phyloP scores from a whole-genome alignment of 257 asterid species.

The Hygrophila difformis region DNA sequence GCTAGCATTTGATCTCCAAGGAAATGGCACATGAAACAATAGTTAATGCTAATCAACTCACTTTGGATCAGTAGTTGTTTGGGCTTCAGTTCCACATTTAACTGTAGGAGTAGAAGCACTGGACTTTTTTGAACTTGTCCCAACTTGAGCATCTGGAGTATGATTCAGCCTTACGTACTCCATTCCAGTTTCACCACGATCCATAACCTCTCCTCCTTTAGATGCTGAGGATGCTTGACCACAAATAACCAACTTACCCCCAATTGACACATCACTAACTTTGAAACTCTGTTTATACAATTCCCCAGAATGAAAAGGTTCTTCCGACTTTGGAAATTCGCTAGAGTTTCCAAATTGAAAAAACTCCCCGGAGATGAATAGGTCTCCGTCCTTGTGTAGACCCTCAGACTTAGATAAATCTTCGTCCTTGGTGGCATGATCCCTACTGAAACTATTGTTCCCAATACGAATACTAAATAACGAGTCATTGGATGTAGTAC shows the following conservation, averaged over 20 bases:
- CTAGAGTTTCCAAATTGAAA: background rate
- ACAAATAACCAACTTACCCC: slow-evolving; percentile 13
- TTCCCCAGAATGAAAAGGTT: slow-evolving; percentile 12
- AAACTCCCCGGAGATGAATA: slow-evolving; percentile 12
- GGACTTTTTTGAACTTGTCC: slow-evolving; percentile 9
- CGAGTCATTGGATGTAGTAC: slow-evolving; percentile 35
- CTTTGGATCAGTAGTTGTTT: background rate
- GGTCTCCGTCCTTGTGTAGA: slow-evolving; percentile 13
- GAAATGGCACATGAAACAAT: background rate
- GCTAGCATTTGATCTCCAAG: background rate
- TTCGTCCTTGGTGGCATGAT: slow-evolving; percentile 10
- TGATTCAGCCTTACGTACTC: slow-evolving; percentile 10
- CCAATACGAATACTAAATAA: slow-evolving; percentile 35
- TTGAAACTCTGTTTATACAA: slow-evolving; percentile 9
- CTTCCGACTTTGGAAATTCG: slow-evolving; percentile 3
- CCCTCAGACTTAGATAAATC: slow-evolving; percentile 26
- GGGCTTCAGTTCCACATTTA: slow-evolving; percentile 6
- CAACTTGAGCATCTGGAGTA: slow-evolving; percentile 16
- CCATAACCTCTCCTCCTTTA: slow-evolving; percentile 18
- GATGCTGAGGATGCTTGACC: slow-evolving; percentile 8
- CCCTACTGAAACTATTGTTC: slow-evolving; percentile 21
- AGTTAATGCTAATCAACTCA: background rate
- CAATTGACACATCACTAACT: slow-evolving; percentile 11
- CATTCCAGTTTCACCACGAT: slow-evolving; percentile 9
- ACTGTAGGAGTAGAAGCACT: slow-evolving; percentile 19